These are phyloP conservation scores for Cryptosporidium bovis DNA, from an alignment of 169 alveolate genomes.

Conservation along the genomic window DNA sequence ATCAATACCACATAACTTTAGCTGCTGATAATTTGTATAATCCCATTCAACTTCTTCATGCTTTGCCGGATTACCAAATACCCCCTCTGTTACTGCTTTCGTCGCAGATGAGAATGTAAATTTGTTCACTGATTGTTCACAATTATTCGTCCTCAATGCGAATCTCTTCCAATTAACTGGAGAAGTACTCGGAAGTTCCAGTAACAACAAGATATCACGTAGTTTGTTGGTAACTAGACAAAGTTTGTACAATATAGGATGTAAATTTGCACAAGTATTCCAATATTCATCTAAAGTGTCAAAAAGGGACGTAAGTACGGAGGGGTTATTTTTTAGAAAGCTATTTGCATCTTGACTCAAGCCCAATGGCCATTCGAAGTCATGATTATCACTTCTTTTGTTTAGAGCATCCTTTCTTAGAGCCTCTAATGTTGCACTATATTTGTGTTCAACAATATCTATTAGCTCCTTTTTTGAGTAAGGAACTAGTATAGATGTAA, in stretches of 20 bases:
- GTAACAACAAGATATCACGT: constrained; percentile 2
- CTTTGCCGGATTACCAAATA: constrained; percentile 34
- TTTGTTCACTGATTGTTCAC: neutral
- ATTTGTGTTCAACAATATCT: constrained; percentile 56
- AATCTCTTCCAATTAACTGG: constrained; percentile 50
- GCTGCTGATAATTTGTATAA: constrained; percentile 60
- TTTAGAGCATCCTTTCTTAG: constrained; percentile 37
- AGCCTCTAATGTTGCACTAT: constrained; percentile 68
- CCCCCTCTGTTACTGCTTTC: constrained; percentile 25
- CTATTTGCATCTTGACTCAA: constrained; percentile 12
- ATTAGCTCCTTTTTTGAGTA: constrained; percentile 44
- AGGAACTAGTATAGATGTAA: constrained; percentile 69
- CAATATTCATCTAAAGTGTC: constrained; percentile 72
- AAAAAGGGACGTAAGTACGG: constrained; percentile 47
- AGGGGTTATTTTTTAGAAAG: constrained; percentile 4
- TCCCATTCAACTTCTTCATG: constrained; percentile 31
- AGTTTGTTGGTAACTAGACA: constrained; percentile 2
- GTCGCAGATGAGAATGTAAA: constrained; percentile 37
- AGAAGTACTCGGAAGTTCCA: constrained; percentile 46
- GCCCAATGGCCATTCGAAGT: constrained; percentile 41
- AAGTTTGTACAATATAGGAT: constrained; percentile 45
- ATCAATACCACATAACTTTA: constrained; percentile 63
- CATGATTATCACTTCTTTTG: constrained; percentile 21
- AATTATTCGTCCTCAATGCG: neutral
- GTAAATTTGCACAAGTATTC: constrained; percentile 43